A percentile compares a stretch with the other conserved stretches of the same genome.
These are phyloP conservation scores for Scytalidium lignicola DNA, from an alignment of 2,329 filamentous ascomycete species.

Conservation along the genomic window DNA sequence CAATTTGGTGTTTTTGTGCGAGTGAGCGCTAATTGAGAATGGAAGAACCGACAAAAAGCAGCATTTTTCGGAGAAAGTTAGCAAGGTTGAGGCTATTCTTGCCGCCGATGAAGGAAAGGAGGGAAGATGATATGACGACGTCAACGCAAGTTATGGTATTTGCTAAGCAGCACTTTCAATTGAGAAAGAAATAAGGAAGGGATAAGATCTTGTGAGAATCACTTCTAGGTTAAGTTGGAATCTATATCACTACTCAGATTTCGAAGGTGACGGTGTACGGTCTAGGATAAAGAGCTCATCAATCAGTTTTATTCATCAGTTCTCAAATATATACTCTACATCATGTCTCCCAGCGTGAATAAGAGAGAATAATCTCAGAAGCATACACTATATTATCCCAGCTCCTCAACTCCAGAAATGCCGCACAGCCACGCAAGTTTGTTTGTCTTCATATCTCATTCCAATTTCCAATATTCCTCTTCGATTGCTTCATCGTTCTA, in stretches of 20 bases:
- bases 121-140: not conserved
- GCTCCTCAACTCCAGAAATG: not conserved
- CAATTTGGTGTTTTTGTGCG: not conserved
- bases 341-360: not conserved
- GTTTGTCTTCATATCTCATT: not conserved
- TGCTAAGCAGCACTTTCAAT: too few relatives aligned
- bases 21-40: not conserved
- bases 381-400: not conserved
- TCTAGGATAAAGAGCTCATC: not conserved
- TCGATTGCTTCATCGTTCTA: not conserved
- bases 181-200: too few relatives aligned
- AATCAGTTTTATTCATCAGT: not conserved
- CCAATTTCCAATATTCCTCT: not conserved
- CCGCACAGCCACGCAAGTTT: not conserved
- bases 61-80: slow-evolving; percentile 25
- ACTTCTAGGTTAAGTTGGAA: too few relatives aligned
- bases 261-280: too few relatives aligned
- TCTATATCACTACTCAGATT: too few relatives aligned
- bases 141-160: too few relatives aligned
- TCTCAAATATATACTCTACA: not conserved
- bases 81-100: slow-evolving; percentile 25
- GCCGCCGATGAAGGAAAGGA: slow-evolving; percentile 13
- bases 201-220: too few relatives aligned
- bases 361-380: not conserved
- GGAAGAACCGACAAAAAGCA: slow-evolving; percentile 26